phyloP scores from a whole-genome alignment of 495 filamentous ascomycete species.

The Trichoderma reesei region DNA sequence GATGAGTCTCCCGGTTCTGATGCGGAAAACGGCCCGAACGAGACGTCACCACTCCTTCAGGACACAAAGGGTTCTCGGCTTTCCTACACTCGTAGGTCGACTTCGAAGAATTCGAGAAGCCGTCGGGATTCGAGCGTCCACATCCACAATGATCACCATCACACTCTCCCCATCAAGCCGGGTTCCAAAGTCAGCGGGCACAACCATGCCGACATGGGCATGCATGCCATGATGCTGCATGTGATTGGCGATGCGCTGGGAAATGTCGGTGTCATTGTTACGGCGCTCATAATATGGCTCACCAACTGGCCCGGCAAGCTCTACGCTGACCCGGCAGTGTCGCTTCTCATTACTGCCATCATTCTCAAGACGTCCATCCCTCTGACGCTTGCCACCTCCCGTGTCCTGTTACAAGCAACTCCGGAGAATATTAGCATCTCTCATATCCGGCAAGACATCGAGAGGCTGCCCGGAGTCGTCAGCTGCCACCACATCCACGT shows the following conservation, averaged over 20 bases:
- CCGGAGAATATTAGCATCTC: conserved; percentile 78
- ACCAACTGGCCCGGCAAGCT: conserved; percentile 49
- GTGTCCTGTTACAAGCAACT: conserved; percentile 88
- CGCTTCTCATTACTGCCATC: conserved; percentile 91
- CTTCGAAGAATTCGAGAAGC: conserved; percentile 1
- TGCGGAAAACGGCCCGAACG: conserved; percentile 34
- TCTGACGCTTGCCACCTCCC: conserved; percentile 84
- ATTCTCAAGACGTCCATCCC: conserved; percentile 88
- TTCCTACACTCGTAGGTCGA: conserved; percentile 14
- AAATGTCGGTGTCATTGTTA: conserved; percentile 92
- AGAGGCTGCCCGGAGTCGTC: conserved; percentile 68
- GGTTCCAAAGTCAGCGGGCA: conserved; percentile 51
- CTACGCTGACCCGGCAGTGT: conserved; percentile 88
- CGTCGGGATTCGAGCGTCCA: conserved; percentile 41
- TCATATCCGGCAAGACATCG: conserved; percentile 87
- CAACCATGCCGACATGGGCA: conserved; percentile 82
- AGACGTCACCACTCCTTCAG: conserved; percentile 13
- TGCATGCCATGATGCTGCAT: conserved; percentile 94
- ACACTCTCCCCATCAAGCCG: conserved; percentile 62
- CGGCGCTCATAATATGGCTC: conserved; percentile 87
- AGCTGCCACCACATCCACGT: conserved; percentile 94
- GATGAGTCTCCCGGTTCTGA: conserved; percentile 42
- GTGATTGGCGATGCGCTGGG: conserved; percentile 94
- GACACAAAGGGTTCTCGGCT: conserved; percentile 20
- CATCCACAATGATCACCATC: conserved; percentile 61